Percentiles rank a stretch among this genome's conserved stretches.
These are phyloP conservation scores for Sporothrix dimorphospora DNA, from an alignment of 2,329 filamentous ascomycete genomes.

Conservation along the genomic window DNA sequence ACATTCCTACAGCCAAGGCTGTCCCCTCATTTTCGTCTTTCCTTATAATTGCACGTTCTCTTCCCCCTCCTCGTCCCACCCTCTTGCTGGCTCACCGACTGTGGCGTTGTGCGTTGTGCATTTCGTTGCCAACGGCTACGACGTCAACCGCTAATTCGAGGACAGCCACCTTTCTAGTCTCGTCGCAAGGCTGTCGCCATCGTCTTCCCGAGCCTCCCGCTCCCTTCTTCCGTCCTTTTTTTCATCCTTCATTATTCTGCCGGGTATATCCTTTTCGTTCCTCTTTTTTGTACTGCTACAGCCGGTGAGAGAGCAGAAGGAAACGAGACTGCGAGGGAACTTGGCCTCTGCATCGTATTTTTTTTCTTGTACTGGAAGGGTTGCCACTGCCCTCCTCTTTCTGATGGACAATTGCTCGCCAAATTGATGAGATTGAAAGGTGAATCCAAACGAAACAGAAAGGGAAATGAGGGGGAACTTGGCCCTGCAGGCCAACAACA, in stretches of 20 bases:
- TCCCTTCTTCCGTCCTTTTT: background rate
- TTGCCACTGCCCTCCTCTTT: background rate
- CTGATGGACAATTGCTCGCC: slow-evolving; percentile 13
- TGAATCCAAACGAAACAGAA: background rate
- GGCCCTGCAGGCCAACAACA: background rate
- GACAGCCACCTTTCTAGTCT: background rate
- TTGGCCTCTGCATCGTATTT: background rate
- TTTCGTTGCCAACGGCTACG: background rate
- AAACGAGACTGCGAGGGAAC: background rate
- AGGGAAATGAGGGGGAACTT: background rate
- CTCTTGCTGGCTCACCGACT: slow-evolving; percentile 4
- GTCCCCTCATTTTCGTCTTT: background rate
- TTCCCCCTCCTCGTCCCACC: slow-evolving; percentile 14
- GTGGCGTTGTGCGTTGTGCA: background rate
- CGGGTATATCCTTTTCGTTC: background rate
- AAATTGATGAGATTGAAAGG: background rate
- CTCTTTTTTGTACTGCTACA: background rate
- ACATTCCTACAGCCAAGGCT: background rate
- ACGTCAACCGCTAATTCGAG: background rate
- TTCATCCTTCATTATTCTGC: background rate
- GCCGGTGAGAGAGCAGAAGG: background rate
- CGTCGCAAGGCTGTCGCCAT: slow-evolving; percentile 8
- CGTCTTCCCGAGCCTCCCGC: slow-evolving; percentile 2
- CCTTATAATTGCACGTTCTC: background rate
- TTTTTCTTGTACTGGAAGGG: background rate